Conservation (phyloP, 2,329 filamentous ascomycete species). For the Elsinoe batatas region DNA sequence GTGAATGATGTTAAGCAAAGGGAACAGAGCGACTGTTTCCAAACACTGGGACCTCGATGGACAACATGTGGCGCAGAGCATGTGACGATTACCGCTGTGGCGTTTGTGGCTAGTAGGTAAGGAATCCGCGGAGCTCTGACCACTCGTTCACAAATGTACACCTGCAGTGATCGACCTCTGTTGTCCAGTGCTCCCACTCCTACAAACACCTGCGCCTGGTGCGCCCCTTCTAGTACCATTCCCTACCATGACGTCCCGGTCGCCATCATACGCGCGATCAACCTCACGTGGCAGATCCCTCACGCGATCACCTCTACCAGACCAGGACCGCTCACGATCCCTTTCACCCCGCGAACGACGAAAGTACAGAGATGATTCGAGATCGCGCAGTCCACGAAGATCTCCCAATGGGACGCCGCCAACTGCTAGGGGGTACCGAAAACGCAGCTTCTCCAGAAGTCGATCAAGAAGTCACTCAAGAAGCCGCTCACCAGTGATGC, state of each 20-base stretch:
- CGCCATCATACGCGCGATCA: slow-evolving; percentile 17
- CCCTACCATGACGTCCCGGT: slow-evolving; percentile 7
- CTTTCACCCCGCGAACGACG: slow-evolving; percentile 18
- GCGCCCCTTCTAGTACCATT: background rate
- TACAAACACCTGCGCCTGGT: background rate
- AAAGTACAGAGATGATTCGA: slow-evolving; percentile 21
- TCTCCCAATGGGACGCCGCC: slow-evolving; percentile 13
- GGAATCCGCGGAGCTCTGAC: slow-evolving; percentile 1
- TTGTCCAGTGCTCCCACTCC: background rate
- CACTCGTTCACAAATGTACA: background rate
- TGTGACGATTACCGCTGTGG: slow-evolving; percentile 8
- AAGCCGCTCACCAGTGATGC: slow-evolving; percentile 16
- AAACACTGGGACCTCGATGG: slow-evolving; percentile 11
- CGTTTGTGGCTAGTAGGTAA: background rate
- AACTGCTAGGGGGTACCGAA: background rate
- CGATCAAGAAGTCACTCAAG: slow-evolving; percentile 18
- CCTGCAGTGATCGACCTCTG: background rate
- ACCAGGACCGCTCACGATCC: slow-evolving; percentile 22
- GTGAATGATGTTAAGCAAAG: background rate
- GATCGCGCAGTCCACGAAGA: slow-evolving; percentile 15
- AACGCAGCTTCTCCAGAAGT: slow-evolving; percentile 13
- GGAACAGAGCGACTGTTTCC: background rate
- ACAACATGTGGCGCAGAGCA: slow-evolving; percentile 6
- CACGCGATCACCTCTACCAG: slow-evolving; percentile 21
- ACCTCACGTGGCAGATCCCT: slow-evolving; percentile 32